Evolutionary conservation across 2,329 filamentous ascomycete genomes (phyloP).

Genomic region (Coniochaeta hoffmannii): DNA sequence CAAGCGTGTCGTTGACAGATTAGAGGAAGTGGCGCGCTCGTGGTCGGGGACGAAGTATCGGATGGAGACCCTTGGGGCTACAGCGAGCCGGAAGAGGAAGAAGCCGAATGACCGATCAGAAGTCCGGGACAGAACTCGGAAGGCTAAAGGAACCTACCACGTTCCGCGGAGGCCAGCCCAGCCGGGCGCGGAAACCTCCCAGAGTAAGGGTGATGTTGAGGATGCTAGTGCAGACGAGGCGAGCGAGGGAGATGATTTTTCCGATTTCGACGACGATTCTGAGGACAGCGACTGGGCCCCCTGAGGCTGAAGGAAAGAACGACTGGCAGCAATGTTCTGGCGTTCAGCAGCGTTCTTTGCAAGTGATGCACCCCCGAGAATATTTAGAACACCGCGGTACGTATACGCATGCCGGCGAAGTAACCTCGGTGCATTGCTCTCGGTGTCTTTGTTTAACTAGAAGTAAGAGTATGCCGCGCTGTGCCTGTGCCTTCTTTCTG

Average conservation of each 20-base stretch:
- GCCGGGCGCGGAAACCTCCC: not conserved
- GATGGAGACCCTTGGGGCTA: not conserved
- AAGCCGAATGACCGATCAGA: not conserved
- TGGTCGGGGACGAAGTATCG: conserved; percentile 12
- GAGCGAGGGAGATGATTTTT: not conserved
- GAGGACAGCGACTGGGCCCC: not conserved
- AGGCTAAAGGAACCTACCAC: not conserved
- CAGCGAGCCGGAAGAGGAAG: not conserved
- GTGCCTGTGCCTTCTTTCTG: too few species aligned
- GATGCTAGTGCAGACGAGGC: not conserved
- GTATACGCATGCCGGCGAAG: too few species aligned
- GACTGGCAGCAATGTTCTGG: not conserved
- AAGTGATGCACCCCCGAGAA: too few species aligned
- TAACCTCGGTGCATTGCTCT: too few species aligned
- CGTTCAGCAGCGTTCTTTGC: too few species aligned
- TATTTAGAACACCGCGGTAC: too few species aligned
- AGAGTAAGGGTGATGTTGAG: not conserved
- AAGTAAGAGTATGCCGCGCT: too few species aligned
- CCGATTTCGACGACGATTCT: not conserved
- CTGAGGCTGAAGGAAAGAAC: not conserved
- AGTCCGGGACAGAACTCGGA: too few species aligned
- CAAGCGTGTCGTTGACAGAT: conserved; percentile 5
- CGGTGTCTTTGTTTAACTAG: too few species aligned
- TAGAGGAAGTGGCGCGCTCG: conserved; percentile 11
- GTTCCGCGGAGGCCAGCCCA: not conserved